Base-by-base conservation (phyloP, 352 stramenopile species). In the Globisporangium camurandrum region DNA sequence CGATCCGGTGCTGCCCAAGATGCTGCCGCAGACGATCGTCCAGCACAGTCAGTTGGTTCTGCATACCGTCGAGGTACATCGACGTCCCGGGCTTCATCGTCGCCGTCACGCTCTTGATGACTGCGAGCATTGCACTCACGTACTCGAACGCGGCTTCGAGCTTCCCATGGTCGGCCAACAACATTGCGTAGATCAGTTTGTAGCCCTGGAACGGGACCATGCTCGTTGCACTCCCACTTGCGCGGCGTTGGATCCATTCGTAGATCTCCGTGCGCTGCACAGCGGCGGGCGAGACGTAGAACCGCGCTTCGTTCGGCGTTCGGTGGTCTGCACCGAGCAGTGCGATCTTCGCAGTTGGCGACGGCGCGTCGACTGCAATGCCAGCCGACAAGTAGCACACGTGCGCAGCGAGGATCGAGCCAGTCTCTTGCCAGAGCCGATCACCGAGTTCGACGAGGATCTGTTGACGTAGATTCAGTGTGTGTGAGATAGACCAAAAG, bases 191-290 rank as follows among this genome's bases (percentile, higher is more conserved):
- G 49, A 95, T 92, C 30, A 93, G 62, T 56, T 95, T 95, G 67
- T 93, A 95, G 20, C 82, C 84, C 54, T 95, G 84, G 60, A 93
- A 93, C 23, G 84, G 75, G 45, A 95, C 84, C 70, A 90, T 77
- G 46, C 75, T 68, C 20, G 71, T 80, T 19, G 63, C 55, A 8
- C 59, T 65, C 17, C 61, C 64, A 51, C 74, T 77, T 14, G 77
- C 61, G 17, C 70, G 68, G 56, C 84, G 87, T 20, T 88, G 82
- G 2, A 84, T 61, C 76, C 77, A 93, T 42, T 95, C 84, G 42
- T 90, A 90, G 14, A 95, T 70, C 59, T 95, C 84, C 2, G 84
- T 95, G 24, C 80, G 75, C 49, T 95, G 84, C 23, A 95, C 77
- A 0, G 82, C 67, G 4, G 62, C 54, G 1, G 84, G 71, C 1